Percentiles rank a stretch among this genome's conserved stretches.
Conservation (phyloP, 352 stramenopile genomes). For the Phytophthora citricola region DNA sequence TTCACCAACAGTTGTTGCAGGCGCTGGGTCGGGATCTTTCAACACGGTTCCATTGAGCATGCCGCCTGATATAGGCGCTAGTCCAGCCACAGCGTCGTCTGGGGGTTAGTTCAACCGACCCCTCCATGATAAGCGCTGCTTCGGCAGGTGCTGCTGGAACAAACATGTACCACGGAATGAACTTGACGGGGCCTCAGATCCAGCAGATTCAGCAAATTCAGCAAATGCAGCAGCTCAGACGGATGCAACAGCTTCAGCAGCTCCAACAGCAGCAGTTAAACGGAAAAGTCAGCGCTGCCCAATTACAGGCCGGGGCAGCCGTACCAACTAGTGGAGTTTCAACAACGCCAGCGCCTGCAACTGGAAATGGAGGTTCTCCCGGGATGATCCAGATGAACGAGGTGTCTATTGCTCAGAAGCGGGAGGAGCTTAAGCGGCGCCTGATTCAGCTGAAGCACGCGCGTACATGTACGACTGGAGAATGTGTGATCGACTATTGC, state of each 20-base stretch:
- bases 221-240: slow-evolving; percentile 85
- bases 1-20: slow-evolving; percentile 27
- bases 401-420: slow-evolving; percentile 83
- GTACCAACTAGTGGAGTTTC: slow-evolving; percentile 36
- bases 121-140: slow-evolving; percentile 47
- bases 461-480: slow-evolving; percentile 74
- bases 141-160: slow-evolving; percentile 37
- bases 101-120: slow-evolving; percentile 48
- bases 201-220: slow-evolving; percentile 89
- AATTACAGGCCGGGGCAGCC: slow-evolving; percentile 23
- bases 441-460: slow-evolving; percentile 90
- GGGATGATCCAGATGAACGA: slow-evolving; percentile 82
- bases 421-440: slow-evolving; percentile 84
- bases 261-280: slow-evolving; percentile 63
- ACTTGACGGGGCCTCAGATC: slow-evolving; percentile 73
- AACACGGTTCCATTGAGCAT: slow-evolving; percentile 73
- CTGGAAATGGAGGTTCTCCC: slow-evolving; percentile 31
- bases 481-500: slow-evolving; percentile 86
- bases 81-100: slow-evolving; percentile 37
- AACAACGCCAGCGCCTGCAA: slow-evolving; percentile 22
- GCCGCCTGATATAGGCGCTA: slow-evolving; percentile 70
- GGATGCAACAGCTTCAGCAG: slow-evolving; percentile 83
- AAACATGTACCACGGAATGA: slow-evolving; percentile 83
- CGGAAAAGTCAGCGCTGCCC: slow-evolving; percentile 35
- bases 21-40: slow-evolving; percentile 41